Base-by-base conservation (phyloP, 306 rosid genomes). In the Oxytropis ochrocephala region DNA sequence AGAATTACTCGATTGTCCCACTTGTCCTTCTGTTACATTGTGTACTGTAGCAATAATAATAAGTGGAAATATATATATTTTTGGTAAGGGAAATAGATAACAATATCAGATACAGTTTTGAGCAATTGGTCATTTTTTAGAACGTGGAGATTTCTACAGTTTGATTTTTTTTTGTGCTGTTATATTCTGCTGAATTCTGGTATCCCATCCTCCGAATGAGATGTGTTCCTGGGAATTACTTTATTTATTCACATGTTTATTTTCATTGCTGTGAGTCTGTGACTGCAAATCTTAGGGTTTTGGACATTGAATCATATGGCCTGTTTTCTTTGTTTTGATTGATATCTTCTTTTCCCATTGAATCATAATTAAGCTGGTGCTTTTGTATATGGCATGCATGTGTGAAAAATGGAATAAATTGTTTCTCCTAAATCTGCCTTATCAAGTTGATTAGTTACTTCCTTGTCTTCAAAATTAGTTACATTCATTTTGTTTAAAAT, bases 321-420 rank as follows among this genome's bases (percentile, higher is more conserved):
- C 21, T 64, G 27, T 35, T 19, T 66, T 35, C 13, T 77, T 17
- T 52, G 32, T 66, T 46, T 42, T 8, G 43, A 24, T 53, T 60
- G 43, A 19, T 73, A 68, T 62, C 29, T 60, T 14, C 4, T 14
- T 58, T 35, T 11, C 67, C 12, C 43, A 18, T 50, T 54, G 48
- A 54, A 62, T 53, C 7, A 54, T n/a, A 61, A 30, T 76, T 76
- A 10, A 27, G 30, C 5, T 60, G 55, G 46, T 66, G 71, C 33
- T 75, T 64, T 63, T 64, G 29, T 67, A 36, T 54, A 63, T 69
- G 48, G 8, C 9, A 17, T 58, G 62, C 60, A 41, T 44, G n/a
- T 64, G 56, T 64, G 56, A 43, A 59, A 59, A 76, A 35, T 43
- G 46, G 49, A 51, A 52, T 39, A 0, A 24, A 44, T 30, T 68